A percentile compares a stretch with the other conserved stretches of the same genome.
phyloP scores from a whole-genome alignment of 345 rosid genomes.

The Eucalyptus erythrocorys region DNA sequence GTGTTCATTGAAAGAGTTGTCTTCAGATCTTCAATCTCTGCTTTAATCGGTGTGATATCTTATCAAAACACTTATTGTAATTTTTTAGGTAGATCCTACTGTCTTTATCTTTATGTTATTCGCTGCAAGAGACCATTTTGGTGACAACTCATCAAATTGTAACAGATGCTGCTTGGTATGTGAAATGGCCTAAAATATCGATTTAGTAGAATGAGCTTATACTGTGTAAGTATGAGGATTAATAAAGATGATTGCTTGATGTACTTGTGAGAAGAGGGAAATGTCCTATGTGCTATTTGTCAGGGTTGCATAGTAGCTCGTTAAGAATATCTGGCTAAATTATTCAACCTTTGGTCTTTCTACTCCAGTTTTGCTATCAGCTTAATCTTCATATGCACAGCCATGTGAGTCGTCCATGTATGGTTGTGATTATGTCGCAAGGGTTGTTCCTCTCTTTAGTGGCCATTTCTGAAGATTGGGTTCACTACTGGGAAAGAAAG shows the following conservation, averaged over 20 bases:
- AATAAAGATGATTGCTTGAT: neutral
- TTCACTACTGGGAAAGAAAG: neutral
- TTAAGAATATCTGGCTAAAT: neutral
- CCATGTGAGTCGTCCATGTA: neutral
- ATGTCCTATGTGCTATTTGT: neutral
- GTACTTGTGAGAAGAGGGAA: neutral
- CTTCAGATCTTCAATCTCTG: neutral
- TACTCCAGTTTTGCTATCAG: neutral
- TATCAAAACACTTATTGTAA: neutral
- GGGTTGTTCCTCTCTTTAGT: neutral
- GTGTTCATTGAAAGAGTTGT: neutral
- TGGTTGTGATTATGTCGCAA: neutral
- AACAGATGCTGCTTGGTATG: neutral
- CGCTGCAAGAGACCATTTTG: neutral
- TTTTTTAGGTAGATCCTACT: neutral
- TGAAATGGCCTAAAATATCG: neutral
- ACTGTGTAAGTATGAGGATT: neutral
- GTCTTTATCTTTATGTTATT: neutral
- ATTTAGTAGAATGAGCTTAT: neutral
- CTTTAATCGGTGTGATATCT: neutral
- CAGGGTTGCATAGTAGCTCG: neutral
- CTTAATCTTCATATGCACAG: neutral
- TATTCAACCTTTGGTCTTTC: neutral
- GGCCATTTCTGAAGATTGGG: neutral
- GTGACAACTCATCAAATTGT: neutral